Evolutionary conservation across 148 eudicot species (phyloP).

Genomic region (Hydrangea macrophylla): DNA sequence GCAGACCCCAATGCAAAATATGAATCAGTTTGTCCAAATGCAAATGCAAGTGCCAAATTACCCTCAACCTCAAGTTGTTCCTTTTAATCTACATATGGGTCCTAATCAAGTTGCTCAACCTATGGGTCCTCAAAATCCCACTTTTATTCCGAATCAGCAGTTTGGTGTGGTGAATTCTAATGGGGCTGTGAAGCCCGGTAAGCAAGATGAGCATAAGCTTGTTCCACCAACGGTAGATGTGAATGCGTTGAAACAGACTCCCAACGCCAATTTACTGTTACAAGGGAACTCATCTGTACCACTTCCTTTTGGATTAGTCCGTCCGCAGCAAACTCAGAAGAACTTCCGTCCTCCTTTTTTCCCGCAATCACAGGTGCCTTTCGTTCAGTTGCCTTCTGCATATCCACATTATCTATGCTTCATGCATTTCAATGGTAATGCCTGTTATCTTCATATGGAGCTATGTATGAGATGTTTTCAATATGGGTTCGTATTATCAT

Average conservation of each 20-base stretch:
- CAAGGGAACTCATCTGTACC: conserved; percentile 27
- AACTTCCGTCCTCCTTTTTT: conserved; percentile 11
- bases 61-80: background rate
- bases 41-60: conserved; percentile 19
- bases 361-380: conserved; percentile 40
- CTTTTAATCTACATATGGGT: background rate
- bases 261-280: conserved; percentile 23
- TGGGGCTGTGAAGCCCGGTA: conserved; percentile 29
- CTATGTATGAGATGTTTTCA: too few species aligned
- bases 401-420: too few species aligned
- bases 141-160: conserved; percentile 30
- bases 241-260: background rate
- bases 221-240: too few species aligned
- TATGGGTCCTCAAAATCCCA: conserved; percentile 30
- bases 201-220: conserved; percentile 18
- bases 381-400: background rate
- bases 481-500: too few species aligned
- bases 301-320: conserved; percentile 11
- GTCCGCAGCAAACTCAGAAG: conserved; percentile 22
- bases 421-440: too few species aligned
- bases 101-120: conserved; percentile 36
- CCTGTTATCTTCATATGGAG: too few species aligned
- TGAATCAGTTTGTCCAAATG: conserved; percentile 29
- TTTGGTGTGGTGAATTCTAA: conserved; percentile 22
- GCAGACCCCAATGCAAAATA: conserved; percentile 31